Evolutionary conservation across 176 grass and related monocot genomes (phyloP).

Genomic region (Bolboschoenus planiculmis): DNA sequence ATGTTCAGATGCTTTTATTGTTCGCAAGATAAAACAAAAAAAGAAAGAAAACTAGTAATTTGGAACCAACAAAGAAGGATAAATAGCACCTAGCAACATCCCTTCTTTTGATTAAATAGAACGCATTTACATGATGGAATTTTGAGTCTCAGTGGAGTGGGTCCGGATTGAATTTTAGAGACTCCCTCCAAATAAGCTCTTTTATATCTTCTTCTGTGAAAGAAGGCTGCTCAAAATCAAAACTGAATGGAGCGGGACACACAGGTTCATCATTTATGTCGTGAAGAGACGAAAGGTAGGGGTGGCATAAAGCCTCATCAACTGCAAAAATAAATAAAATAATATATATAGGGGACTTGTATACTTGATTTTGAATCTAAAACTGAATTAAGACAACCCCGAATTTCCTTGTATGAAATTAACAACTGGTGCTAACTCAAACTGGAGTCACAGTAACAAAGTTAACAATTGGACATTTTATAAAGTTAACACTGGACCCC

Average conservation of each 20-base stretch:
- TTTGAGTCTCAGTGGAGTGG: conserved; percentile 44
- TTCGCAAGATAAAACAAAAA: neutral
- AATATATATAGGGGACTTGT: neutral
- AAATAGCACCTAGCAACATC: conserved; percentile 10
- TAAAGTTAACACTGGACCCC: neutral
- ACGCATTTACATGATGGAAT: conserved; percentile 29
- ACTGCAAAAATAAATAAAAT: conserved; percentile 35
- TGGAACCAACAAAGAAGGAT: conserved; percentile 12
- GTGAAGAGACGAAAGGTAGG: conserved; percentile 80
- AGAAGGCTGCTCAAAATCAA: conserved; percentile 91
- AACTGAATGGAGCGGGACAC: conserved; percentile 76
- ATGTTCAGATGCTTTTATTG: conserved; percentile 14
- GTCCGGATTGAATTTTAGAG: conserved; percentile 91
- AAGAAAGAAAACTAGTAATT: conserved; percentile 1
- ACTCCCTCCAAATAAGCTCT: conserved; percentile 90
- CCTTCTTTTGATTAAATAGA: conserved; percentile 18
- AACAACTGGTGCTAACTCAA: neutral
- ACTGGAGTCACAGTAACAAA: neutral
- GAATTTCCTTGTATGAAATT: neutral
- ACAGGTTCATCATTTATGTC: conserved; percentile 75
- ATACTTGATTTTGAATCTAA: neutral
- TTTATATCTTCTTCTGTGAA: conserved; percentile 95
- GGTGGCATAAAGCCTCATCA: conserved; percentile 74
- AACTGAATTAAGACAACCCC: neutral
- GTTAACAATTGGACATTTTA: neutral